phyloP scores from a whole-genome alignment of 164 flowering plant species.

The Macadamia tetraphylla region DNA sequence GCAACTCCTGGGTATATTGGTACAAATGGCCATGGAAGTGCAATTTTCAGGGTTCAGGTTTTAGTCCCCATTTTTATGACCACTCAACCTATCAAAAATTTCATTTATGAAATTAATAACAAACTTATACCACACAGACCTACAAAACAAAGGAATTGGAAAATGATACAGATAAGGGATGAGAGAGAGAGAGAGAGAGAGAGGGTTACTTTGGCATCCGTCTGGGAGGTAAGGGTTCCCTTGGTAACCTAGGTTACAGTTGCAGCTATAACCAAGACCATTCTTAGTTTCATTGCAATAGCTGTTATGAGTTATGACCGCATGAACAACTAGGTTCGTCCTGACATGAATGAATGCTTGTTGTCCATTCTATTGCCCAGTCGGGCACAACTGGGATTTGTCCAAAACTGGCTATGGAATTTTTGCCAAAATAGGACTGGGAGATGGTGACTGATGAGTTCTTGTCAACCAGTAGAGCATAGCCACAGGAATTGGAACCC shows the following conservation, averaged over 20 bases:
- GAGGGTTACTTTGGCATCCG: conserved; percentile 18
- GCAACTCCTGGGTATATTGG: no score
- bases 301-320: not conserved
- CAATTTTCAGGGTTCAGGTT: no score
- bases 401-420: not conserved
- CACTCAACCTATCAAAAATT: no score
- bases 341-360: not conserved
- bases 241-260: conserved; percentile 7
- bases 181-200: no score
- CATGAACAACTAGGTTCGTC: conserved; percentile 6
- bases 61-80: no score
- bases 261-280: conserved; percentile 15
- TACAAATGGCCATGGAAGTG: no score
- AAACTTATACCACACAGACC: no score
- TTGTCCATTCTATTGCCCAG: not conserved
- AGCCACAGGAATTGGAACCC: conserved; percentile 15
- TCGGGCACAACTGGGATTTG: conserved; percentile 9
- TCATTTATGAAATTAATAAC: no score
- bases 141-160: no score
- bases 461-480: conserved; percentile 10
- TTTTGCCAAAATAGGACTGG: not conserved
- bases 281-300: conserved; percentile 1
- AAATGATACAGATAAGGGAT: no score
- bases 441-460: not conserved
- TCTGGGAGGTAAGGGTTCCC: conserved; percentile 19